Evolutionary conservation across 768 basidiomycete species (phyloP).

Genomic region (Basidioascus undulatus): DNA sequence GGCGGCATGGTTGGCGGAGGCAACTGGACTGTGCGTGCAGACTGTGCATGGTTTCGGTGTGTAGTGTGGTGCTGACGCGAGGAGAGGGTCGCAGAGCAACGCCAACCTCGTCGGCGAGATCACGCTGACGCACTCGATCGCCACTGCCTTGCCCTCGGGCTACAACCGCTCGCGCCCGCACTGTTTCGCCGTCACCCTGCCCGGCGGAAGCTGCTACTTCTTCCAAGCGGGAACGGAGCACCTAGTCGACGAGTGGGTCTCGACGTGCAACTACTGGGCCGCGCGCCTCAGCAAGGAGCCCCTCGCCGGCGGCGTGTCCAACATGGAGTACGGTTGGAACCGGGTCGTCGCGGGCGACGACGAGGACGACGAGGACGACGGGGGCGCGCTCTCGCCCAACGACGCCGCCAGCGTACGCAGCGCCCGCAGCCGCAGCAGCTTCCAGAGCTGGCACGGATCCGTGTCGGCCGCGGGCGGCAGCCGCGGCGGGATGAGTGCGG

Average conservation of each 20-base stretch:
- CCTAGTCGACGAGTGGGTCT: constrained; percentile 95
- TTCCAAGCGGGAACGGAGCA: constrained; percentile 98
- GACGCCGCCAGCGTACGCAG: constrained; percentile 11
- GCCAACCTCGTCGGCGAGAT: constrained; percentile 65
- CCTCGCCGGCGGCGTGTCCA: constrained; percentile 81
- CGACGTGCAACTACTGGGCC: constrained; percentile 98
- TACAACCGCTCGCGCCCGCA: constrained; percentile 75
- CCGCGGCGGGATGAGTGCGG: too few species aligned
- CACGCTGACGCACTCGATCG: constrained; percentile 61
- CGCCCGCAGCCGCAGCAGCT: constrained; percentile 2
- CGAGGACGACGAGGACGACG: constrained; percentile 20
- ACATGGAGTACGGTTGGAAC: constrained; percentile 99
- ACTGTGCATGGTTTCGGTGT: too few species aligned
- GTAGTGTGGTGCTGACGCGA: constrained; percentile 2
- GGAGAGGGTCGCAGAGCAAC: constrained; percentile 34
- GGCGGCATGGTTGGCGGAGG: constrained; percentile 57
- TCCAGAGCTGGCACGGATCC: not conserved
- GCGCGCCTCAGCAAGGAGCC: constrained; percentile 88
- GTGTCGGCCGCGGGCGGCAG: not conserved
- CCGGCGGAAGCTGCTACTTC: constrained; percentile 80
- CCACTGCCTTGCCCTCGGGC: constrained; percentile 71
- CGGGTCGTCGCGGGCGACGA: constrained; percentile 24
- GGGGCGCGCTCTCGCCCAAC: not conserved
- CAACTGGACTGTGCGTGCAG: constrained; percentile 77
- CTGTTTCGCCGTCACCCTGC: constrained; percentile 78